Percentiles rank a stretch among this genome's conserved stretches.
Evolutionary conservation across 345 rosid species (phyloP).

Genomic region (Nephelium lappaceum): DNA sequence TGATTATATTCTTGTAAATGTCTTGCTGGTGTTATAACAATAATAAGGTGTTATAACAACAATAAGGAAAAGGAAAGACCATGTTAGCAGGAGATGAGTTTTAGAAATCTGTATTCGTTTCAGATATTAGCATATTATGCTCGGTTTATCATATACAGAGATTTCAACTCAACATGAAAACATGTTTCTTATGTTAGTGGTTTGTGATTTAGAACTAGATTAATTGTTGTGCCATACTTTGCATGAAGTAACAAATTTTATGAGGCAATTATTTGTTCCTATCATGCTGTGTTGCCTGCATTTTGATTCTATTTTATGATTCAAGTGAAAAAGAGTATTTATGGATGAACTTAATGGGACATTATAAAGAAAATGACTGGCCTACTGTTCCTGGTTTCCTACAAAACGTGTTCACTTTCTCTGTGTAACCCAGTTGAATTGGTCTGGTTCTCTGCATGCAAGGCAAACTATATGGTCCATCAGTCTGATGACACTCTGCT

Average conservation of each 20-base stretch:
- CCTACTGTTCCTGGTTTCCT: background rate
- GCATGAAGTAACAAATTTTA: background rate
- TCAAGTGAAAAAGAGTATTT: background rate
- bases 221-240: background rate
- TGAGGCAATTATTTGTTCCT: background rate
- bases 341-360: background rate
- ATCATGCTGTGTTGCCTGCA: background rate
- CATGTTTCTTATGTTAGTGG: background rate
- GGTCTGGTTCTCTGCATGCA: background rate
- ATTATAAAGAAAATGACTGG: background rate
- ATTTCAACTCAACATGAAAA: background rate
- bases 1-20: background rate
- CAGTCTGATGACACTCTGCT: background rate
- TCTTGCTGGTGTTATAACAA: background rate
- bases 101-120: background rate
- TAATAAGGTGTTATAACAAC: background rate
- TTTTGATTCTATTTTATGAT: background rate
- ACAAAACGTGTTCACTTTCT: background rate
- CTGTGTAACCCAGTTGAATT: background rate
- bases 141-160: background rate
- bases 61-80: too few relatives aligned
- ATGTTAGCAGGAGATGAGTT: background rate
- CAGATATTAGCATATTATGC: background rate
- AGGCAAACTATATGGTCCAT: background rate
- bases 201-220: background rate